Percentiles rank a stretch among this genome's conserved stretches.
These are phyloP conservation scores for Xylariaceae sp. DNA, from an alignment of 2,329 filamentous ascomycete genomes.

Conservation along the genomic window DNA sequence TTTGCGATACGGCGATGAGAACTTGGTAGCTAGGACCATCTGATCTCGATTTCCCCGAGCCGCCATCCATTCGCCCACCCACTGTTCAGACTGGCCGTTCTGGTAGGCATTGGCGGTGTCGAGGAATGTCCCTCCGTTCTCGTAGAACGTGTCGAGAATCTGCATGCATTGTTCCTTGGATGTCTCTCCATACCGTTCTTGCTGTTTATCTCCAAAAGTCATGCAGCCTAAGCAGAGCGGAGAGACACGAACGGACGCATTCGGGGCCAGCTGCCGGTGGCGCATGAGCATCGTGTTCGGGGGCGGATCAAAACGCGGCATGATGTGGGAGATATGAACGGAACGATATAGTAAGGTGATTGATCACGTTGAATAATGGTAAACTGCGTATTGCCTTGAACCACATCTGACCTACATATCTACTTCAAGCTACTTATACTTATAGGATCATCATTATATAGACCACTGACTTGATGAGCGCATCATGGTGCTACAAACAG, in stretches of 20 bases:
- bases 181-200: conserved; percentile 45
- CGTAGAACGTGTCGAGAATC: conserved; percentile 53
- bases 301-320: neutral
- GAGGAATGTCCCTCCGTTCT: conserved; percentile 62
- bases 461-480: too few species aligned
- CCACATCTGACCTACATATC: too few species aligned
- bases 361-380: too few species aligned
- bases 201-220: conserved; percentile 42
- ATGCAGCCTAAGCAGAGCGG: conserved; percentile 47
- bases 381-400: too few species aligned
- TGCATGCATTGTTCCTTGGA: conserved; percentile 49
- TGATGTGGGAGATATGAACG: neutral
- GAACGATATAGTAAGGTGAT: too few species aligned
- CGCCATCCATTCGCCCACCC: conserved; percentile 54
- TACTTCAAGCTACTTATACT: too few species aligned
- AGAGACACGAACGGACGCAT: conserved; percentile 44
- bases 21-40: conserved; percentile 53
- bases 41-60: conserved; percentile 45
- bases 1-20: conserved; percentile 20
- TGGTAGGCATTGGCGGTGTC: conserved; percentile 59
- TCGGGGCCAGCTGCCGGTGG: conserved; percentile 36
- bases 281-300: neutral
- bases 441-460: too few species aligned
- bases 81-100: conserved; percentile 50
- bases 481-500: too few species aligned